Percentiles rank a stretch among this genome's conserved stretches.
Evolutionary conservation across 257 asterid species (phyloP).

Genomic region (Orobanche coerulescens): DNA sequence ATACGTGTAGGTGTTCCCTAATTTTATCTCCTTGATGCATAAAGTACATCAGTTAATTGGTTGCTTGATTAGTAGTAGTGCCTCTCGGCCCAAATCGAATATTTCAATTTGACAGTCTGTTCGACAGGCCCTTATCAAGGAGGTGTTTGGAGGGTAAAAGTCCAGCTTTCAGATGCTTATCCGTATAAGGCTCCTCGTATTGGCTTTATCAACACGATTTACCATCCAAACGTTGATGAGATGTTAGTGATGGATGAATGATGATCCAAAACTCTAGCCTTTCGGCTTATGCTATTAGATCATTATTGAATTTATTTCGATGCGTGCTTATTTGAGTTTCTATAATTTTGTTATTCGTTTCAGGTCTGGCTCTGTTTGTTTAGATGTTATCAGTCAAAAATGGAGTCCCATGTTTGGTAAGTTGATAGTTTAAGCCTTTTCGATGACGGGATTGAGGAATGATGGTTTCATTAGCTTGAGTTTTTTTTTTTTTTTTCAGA

Average conservation of each 20-base stretch:
- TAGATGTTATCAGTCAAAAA: constrained; percentile 67
- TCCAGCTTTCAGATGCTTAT: constrained; percentile 70
- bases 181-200: constrained; percentile 75
- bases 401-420: constrained; percentile 90
- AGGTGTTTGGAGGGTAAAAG: constrained; percentile 70
- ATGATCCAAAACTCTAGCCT: too few relatives aligned
- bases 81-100: too few relatives aligned
- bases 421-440: neutral
- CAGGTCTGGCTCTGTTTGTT: constrained; percentile 77
- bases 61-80: too few relatives aligned
- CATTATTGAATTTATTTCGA: neutral
- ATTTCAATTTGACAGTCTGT: too few relatives aligned
- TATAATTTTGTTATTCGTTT: constrained; percentile 14
- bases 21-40: too few relatives aligned
- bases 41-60: too few relatives aligned
- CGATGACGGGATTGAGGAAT: too few relatives aligned
- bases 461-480: neutral
- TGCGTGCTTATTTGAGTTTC: neutral
- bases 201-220: constrained; percentile 64
- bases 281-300: too few relatives aligned
- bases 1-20: too few relatives aligned
- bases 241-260: constrained; percentile 44
- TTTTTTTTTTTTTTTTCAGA: constrained; percentile 33
- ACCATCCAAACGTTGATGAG: constrained; percentile 80
- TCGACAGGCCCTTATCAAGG: constrained; percentile 65